phyloP scores from a whole-genome alignment of 1,284 basidiomycete species.

The Grifola frondosa region DNA sequence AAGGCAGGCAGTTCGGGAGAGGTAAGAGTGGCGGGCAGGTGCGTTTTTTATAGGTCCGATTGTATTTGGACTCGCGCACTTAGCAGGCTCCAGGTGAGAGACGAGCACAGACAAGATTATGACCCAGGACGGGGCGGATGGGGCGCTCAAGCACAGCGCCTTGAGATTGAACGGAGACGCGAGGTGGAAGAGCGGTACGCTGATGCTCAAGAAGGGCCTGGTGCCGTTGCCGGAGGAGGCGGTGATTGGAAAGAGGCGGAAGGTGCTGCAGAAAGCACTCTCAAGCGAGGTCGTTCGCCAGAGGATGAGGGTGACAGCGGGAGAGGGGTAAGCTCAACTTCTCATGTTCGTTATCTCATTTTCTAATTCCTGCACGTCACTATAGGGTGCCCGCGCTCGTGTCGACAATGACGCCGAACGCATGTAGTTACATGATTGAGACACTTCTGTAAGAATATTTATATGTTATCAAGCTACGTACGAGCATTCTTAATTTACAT shows the following conservation, averaged over 20 bases:
- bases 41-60: not conserved
- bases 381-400: constrained; percentile 47
- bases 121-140: constrained; percentile 95
- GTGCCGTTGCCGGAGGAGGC: constrained; percentile 81
- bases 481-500: constrained; percentile 3
- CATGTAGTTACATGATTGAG: no score
- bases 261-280: constrained; percentile 36
- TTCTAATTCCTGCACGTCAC: constrained; percentile 28
- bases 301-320: constrained; percentile 64
- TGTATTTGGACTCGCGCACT: not conserved
- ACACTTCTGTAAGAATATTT: no score
- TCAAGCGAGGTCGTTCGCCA: constrained; percentile 68
- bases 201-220: constrained; percentile 77
- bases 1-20: constrained; percentile 96
- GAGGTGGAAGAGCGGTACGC: constrained; percentile 90
- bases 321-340: constrained; percentile 47
- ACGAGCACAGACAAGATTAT: constrained; percentile 97
- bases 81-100: constrained; percentile 55
- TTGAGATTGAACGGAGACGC: constrained; percentile 77
- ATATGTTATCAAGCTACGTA: no score
- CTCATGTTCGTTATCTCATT: constrained; percentile 6
- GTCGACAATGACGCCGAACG: constrained; percentile 62
- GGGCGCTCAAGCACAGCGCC: constrained; percentile 85
- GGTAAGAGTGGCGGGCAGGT: constrained; percentile 97
- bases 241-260: constrained; percentile 78